Conservation (phyloP, 1,284 basidiomycete genomes). For the Moesziomyces parantarcticus region DNA sequence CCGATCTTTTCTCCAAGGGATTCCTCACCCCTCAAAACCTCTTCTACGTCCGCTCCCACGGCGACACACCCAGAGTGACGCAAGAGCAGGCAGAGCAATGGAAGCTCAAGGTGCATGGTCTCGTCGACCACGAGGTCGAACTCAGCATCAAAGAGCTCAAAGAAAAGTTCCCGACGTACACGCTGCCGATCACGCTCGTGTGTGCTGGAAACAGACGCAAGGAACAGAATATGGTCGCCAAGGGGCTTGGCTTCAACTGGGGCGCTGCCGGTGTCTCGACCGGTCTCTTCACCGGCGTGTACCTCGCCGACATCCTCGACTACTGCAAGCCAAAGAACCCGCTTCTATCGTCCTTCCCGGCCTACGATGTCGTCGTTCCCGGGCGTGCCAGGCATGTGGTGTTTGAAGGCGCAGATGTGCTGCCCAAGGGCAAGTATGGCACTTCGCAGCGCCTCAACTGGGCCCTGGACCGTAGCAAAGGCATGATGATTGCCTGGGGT, state of each 20-base stretch:
- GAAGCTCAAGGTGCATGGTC: slow-evolving; percentile 73
- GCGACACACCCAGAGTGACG: slow-evolving; percentile 74
- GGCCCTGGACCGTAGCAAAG: slow-evolving; percentile 72
- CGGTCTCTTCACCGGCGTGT: slow-evolving; percentile 77
- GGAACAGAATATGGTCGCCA: slow-evolving; percentile 77
- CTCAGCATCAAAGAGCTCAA: slow-evolving; percentile 69
- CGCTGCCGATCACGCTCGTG: slow-evolving; percentile 76
- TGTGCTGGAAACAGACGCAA: slow-evolving; percentile 78
- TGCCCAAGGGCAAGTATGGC: slow-evolving; percentile 78
- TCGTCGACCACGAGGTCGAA: slow-evolving; percentile 47
- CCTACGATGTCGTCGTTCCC: slow-evolving; percentile 58
- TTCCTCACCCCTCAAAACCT: slow-evolving; percentile 76
- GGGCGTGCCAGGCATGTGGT: slow-evolving; percentile 73
- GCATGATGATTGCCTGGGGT: slow-evolving; percentile 75
- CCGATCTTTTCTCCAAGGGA: slow-evolving; percentile 72
- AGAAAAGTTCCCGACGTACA: slow-evolving; percentile 72
- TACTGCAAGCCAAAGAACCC: slow-evolving; percentile 70
- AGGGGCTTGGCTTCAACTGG: slow-evolving; percentile 74
- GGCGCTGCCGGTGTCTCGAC: slow-evolving; percentile 73
- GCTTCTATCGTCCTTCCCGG: slow-evolving; percentile 52
- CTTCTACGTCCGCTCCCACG: slow-evolving; percentile 78
- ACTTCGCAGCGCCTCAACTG: slow-evolving; percentile 74
- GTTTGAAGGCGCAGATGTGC: slow-evolving; percentile 75
- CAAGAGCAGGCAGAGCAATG: slow-evolving; percentile 70
- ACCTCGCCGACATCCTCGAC: slow-evolving; percentile 74